A percentile compares a stretch with the other conserved stretches of the same genome.
These are phyloP conservation scores for Neospermospora avenae DNA, from an alignment of 2,329 filamentous ascomycete species.

Conservation along the genomic window DNA sequence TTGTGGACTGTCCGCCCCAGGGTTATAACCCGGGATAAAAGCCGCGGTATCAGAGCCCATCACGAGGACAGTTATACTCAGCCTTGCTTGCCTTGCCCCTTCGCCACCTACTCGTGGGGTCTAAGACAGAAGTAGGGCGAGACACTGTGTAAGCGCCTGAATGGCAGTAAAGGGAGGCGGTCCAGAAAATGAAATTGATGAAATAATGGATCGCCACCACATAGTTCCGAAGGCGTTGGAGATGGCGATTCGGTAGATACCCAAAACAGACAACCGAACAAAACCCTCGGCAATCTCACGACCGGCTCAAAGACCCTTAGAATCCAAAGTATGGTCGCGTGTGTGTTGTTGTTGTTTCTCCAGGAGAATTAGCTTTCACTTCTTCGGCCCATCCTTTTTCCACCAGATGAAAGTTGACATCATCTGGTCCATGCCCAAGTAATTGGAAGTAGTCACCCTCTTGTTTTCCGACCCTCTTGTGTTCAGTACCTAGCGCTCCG, in stretches of 20 bases:
- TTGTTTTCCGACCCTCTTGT: no score
- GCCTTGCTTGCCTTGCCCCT: constrained; percentile 10
- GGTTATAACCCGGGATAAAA: background rate
- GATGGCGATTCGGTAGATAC: background rate
- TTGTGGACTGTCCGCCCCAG: background rate
- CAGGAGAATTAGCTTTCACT: no score
- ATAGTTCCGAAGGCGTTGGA: no score
- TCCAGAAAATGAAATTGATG: no score
- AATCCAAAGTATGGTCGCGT: no score
- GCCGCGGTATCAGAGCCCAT: constrained; percentile 12
- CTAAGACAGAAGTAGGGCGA: background rate
- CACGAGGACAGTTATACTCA: constrained; percentile 16
- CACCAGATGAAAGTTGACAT: no score
- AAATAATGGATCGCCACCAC: no score
- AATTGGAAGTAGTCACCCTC: no score
- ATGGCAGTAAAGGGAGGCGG: background rate
- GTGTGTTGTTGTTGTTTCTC: no score
- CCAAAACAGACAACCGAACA: background rate
- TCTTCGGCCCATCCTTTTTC: no score
- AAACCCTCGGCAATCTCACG: background rate
- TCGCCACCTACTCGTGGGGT: background rate
- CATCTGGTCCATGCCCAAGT: background rate
- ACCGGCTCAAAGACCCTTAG: no score
- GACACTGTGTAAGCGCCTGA: background rate
- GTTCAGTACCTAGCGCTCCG: no score